phyloP scores from a whole-genome alignment of 495 filamentous ascomycete species.

The Penicillium turbatum region DNA sequence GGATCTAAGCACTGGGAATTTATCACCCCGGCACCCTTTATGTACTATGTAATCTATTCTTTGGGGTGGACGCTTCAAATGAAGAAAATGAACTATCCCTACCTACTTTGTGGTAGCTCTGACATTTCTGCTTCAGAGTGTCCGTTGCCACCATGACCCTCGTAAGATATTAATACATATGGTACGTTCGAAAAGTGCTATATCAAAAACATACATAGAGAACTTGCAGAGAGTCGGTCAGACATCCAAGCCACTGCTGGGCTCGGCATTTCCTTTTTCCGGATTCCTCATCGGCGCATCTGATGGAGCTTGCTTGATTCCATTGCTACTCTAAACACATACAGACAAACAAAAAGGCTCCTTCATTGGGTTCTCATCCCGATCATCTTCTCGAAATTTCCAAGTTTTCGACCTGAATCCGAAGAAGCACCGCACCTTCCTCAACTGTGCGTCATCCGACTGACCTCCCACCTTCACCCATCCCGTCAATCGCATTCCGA shows the following conservation, averaged over 20 bases:
- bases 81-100: not conserved
- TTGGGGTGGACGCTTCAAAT: constrained; percentile 2
- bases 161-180: too few species aligned
- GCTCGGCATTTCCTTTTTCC: constrained; percentile 35
- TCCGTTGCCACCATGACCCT: too few species aligned
- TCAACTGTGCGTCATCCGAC: constrained; percentile 2
- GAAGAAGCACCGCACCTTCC: constrained; percentile 4
- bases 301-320: constrained; percentile 26
- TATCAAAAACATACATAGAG: not conserved
- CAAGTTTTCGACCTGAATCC: not conserved
- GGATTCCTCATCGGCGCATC: constrained; percentile 28
- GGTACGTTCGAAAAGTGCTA: too few species aligned
- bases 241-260: not conserved
- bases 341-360: constrained; percentile 10
- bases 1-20: constrained; percentile 20
- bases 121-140: too few species aligned
- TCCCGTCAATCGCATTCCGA: constrained; percentile 20
- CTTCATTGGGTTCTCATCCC: not conserved
- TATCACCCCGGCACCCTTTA: not conserved
- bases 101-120: not conserved
- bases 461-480: constrained; percentile 17
- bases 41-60: constrained; percentile 24
- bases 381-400: not conserved
- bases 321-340: constrained; percentile 17
- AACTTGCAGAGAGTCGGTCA: too few species aligned